Conservation (phyloP, 2,329 filamentous ascomycete genomes). For the Aaosphaeria pasadenensis region DNA sequence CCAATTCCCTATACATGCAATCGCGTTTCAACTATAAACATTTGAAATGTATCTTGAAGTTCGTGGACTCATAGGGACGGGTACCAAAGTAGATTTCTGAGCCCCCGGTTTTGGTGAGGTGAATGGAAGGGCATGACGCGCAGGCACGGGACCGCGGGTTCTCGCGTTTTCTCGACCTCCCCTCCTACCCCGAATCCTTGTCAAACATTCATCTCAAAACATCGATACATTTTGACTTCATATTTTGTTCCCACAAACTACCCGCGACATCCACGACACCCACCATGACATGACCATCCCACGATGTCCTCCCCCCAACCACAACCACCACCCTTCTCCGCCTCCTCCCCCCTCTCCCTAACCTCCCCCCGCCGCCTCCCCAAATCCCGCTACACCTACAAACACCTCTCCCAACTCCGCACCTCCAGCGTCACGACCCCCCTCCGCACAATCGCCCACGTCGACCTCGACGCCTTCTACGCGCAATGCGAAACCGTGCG, state of each 20-base stretch:
- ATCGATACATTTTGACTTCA: background rate
- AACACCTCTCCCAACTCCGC: conserved; percentile 73
- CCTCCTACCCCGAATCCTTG: no score
- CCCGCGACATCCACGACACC: no score
- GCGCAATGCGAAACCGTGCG: conserved; percentile 90
- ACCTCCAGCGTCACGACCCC: conserved; percentile 70
- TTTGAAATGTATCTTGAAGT: no score
- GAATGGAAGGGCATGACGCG: no score
- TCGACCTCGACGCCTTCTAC: conserved; percentile 97
- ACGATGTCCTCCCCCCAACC: conserved; percentile 47
- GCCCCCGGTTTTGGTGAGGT: no score
- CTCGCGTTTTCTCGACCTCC: conserved; percentile 14
- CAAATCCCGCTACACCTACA: conserved; percentile 78
- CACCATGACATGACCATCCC: background rate
- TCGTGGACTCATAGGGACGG: no score
- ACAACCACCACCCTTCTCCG: conserved; percentile 32
- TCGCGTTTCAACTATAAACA: no score
- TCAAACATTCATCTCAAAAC: background rate
- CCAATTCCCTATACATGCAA: no score
- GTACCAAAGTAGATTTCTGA: no score
- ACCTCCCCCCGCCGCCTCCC: conserved; percentile 31
- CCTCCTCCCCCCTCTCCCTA: conserved; percentile 46
- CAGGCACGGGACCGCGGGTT: conserved; percentile 28
- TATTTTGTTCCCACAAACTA: no score
- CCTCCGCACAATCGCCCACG: conserved; percentile 81